A percentile compares a stretch with the other conserved stretches of the same genome.
Evolutionary conservation across 208 protist species (phyloP).

Genomic region (Tritrichomonas musculus): DNA sequence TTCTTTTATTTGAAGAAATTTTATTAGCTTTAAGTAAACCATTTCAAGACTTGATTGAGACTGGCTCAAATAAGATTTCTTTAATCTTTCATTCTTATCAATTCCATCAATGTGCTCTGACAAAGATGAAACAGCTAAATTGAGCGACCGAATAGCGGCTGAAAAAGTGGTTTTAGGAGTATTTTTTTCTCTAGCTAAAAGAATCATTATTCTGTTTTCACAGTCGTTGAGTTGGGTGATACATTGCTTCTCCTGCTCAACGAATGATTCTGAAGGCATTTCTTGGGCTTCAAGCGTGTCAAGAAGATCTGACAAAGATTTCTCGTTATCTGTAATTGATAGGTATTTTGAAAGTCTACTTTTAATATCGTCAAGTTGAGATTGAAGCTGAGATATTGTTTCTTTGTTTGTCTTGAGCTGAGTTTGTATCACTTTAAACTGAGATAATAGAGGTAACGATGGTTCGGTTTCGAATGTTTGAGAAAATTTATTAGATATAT

Average conservation of each 20-base stretch:
- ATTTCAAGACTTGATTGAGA: neutral
- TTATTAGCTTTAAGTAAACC: neutral
- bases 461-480: too few species aligned
- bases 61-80: neutral
- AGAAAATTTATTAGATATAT: too few species aligned
- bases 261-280: too few species aligned
- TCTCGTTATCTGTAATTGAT: neutral
- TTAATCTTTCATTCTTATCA: neutral
- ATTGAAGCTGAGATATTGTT: too few species aligned
- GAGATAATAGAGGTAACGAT: too few species aligned
- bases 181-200: neutral
- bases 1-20: neutral
- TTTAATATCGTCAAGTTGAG: neutral
- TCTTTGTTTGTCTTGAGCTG: too few species aligned
- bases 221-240: neutral
- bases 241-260: neutral
- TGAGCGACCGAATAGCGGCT: neutral
- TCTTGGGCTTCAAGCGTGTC: neutral
- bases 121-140: too few species aligned
- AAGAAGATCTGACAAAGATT: neutral
- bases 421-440: too few species aligned
- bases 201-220: neutral
- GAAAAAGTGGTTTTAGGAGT: neutral
- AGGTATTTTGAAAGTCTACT: neutral
- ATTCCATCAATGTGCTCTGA: too few species aligned